A percentile compares a stretch with the other conserved stretches of the same genome.
These are phyloP conservation scores for Teratosphaeria pseudoeucalypti DNA, from an alignment of 2,329 filamentous ascomycete genomes.

Conservation along the genomic window DNA sequence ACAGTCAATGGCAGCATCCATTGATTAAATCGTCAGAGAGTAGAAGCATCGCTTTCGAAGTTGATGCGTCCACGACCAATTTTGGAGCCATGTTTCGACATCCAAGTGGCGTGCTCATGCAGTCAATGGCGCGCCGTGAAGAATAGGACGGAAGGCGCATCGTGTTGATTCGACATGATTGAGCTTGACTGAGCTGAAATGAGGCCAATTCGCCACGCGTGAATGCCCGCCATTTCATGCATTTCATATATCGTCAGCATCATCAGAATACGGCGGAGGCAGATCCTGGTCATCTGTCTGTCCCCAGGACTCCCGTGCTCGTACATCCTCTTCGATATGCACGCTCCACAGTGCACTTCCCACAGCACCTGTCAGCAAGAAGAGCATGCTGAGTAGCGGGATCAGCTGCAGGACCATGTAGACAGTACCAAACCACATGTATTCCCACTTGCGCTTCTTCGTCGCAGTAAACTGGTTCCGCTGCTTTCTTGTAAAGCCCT, in stretches of 20 bases:
- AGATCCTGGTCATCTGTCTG: constrained; percentile 28
- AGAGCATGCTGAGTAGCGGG: constrained; percentile 85
- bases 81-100: too few relatives aligned
- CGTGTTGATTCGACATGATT: too few relatives aligned
- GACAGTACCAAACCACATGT: constrained; percentile 85
- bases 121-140: too few relatives aligned
- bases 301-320: constrained; percentile 43
- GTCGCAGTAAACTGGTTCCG: constrained; percentile 57
- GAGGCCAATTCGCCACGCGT: background rate
- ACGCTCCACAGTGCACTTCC: constrained; percentile 82
- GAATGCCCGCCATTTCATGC: too few relatives aligned
- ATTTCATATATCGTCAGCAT: background rate
- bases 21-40: too few relatives aligned
- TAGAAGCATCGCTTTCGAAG: too few relatives aligned
- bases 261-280: background rate
- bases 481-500: constrained; percentile 63
- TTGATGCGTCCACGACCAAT: too few relatives aligned
- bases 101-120: too few relatives aligned
- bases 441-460: constrained; percentile 61
- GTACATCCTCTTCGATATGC: constrained; percentile 56
- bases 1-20: too few relatives aligned
- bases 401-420: constrained; percentile 79
- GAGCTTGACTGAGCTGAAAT: too few relatives aligned
- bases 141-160: too few relatives aligned
- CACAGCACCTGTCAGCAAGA: constrained; percentile 74